These are phyloP conservation scores for Moniliophthora roreri DNA, from an alignment of 1,284 basidiomycete species.

Conservation along the genomic window DNA sequence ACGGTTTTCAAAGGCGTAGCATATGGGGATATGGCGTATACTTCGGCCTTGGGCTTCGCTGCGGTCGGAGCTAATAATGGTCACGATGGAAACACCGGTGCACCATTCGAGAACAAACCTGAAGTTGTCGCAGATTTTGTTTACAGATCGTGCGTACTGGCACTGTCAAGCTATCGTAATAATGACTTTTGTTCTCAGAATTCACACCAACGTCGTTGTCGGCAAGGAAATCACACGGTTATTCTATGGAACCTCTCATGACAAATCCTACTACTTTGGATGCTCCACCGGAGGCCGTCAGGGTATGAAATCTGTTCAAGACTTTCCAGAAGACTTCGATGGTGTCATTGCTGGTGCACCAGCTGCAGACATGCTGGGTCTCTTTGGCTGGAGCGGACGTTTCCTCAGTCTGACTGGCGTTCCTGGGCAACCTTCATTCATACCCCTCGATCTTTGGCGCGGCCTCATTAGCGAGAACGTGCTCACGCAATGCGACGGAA, in stretches of 20 bases:
- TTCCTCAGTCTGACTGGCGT: conserved; percentile 4
- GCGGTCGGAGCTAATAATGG: conserved; percentile 15
- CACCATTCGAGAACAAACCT: conserved; percentile 5
- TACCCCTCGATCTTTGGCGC: conserved; percentile 12
- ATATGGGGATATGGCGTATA: conserved; percentile 9
- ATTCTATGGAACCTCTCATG: conserved; percentile 14
- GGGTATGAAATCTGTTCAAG: conserved; percentile 17
- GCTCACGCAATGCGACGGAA: conserved; percentile 25
- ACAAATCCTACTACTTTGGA: conserved; percentile 21
- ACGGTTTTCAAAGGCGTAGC: neutral
- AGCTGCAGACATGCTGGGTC: conserved; percentile 13
- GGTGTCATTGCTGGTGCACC: conserved; percentile 21
- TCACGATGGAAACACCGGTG: conserved; percentile 13
- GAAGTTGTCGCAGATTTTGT: conserved; percentile 12
- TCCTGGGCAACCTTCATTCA: conserved; percentile 4
- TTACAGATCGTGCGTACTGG: conserved; percentile 6
- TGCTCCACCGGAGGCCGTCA: conserved; percentile 22
- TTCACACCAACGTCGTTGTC: conserved; percentile 14
- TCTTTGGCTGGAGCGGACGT: conserved; percentile 10
- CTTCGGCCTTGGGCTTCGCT: conserved; percentile 9
- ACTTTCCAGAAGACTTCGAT: conserved; percentile 21
- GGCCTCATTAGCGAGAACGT: conserved; percentile 14
- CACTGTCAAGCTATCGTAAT: neutral
- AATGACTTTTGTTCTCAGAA: neutral
- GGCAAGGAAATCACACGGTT: conserved; percentile 17